Evolutionary conservation across 345 rosid species (phyloP), one percentile per base, ranked within the genome.

Genomic region (Microthlaspi erraticum): DNA sequence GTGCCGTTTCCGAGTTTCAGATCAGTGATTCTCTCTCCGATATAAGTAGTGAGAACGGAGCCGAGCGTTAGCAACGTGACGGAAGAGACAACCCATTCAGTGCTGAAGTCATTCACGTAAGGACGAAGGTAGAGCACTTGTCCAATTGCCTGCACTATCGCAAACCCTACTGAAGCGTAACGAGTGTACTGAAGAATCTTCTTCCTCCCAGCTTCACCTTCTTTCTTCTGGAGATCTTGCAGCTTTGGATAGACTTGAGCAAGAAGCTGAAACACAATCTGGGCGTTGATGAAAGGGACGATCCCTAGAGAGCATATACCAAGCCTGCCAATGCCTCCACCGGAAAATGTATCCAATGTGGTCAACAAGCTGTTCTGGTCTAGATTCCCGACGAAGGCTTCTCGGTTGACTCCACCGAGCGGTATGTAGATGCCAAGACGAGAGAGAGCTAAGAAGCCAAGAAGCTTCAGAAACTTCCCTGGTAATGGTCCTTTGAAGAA

Each of bases 141-240:
- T 41, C 97, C 99, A 34, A 94, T 86, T 6, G 99, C 96, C 83
- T 91, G 92, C 41, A 91, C 97, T 64, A 91, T 67, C 11, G 97
- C 96, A 42, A 94, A 94, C 44, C 93, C 99, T 19, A 94, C 97
- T 4, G 99, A 94, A 78, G 96, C 97, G 59, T 94, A 91, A 43
- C 84, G 83, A 66, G 95, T 91, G 64, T 94, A 91, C 85, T 94
- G 91, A 54, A 91, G 92, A 74, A 94, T 72, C 79, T 91, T 94
- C 81, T 94, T 94, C 51, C 99, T 89, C 56, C 99, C 99, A 0
- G 97, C 96, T 86, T 94, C 97, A 13, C 99, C 99, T 88, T 94
- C 99, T 87, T 83, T 83, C 77, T 94, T 94, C 85, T 91, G 99
- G 72, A 94, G 97, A 75, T 94, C 97, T 87, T 91, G 99, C 81